Evolutionary conservation across 352 stramenopile species (phyloP), one percentile per base, ranked within the genome.

Genomic region (Phytophthora hibernalis): DNA sequence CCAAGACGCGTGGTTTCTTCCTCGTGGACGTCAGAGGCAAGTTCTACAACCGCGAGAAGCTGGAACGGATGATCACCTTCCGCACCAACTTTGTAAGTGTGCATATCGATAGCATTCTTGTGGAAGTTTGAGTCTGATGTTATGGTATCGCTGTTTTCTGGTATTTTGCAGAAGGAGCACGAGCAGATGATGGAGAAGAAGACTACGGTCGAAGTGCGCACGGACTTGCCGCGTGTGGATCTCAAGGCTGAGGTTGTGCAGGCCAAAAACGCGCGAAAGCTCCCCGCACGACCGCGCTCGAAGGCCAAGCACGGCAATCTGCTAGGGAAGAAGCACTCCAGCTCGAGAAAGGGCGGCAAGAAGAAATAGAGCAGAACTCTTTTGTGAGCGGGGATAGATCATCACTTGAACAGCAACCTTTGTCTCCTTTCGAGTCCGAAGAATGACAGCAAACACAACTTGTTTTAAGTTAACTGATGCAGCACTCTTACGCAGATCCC

Each of bases 61-160:
- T 96, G 37, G 87, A 96, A 61, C 89, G 85, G 60, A 88, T 96
- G 79, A 92, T 96, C 70, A 93, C 83, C 0, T 94, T 94, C 65
- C 83, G 83, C 59, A 92, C 83, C 5, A 80, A 88, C 67, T 92
- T 89, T 60, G 85, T 93, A 80, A 30, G 85, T 72, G 20, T 37
- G 42, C 5, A n/a, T 61, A 7, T 21, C 48, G 38, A 22, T 22
- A 26, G 13, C 22, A 5, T 58, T 13, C 26, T 55, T 7, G 40
- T 43, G 22, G 26, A 7, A 11, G 26, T 59, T 20, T 35, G 20
- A 33, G 3, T 11, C 15, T 61, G 50, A 67, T 50, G 6, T 13
- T 40, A n/a, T 31, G 16, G 40, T 40, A n/a, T n/a, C n/a, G n/a
- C n/a, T n/a, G n/a, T n/a, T n/a, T 11, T 58, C 50, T 69, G 22